Base-by-base conservation (phyloP, 1,139 yeast genomes). In the Pichia sp. region DNA sequence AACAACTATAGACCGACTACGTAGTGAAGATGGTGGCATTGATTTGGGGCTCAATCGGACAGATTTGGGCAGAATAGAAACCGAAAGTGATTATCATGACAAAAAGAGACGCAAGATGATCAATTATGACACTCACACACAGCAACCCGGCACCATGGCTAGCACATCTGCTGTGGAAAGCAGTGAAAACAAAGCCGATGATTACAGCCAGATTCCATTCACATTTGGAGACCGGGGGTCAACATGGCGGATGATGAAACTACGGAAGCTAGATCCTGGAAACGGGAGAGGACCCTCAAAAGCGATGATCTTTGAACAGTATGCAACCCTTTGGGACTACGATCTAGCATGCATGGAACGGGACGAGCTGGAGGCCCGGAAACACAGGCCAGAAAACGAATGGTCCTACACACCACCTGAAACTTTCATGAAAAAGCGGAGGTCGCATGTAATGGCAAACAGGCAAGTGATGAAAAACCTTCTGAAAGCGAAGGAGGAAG, bases 161-260 rank as follows among this genome's bases (percentile, higher is more conserved):
- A 31, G 22, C 31, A 30, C 25, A 8, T 9, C 26, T 16, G n/a
- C n/a, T 18, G 25, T 22, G 22, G 28, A 21, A 21, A 34, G 13
- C 34, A 13, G 34, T 21, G 30, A 31, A n/a, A n/a, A n/a, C n/a
- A n/a, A n/a, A n/a, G n/a, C n/a, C n/a, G n/a, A n/a, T n/a, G n/a
- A n/a, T n/a, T n/a, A n/a, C n/a, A n/a, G n/a, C 22, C 40, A 18
- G 4, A 30, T 64, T 4, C 49, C 52, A 7, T 69, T 65, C 53
- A 61, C 58, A 31, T 69, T 68, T 60, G 73, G 73, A 0, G 73
- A 70, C 55, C 45, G 61, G 22, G 73, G 73, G 1, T 64, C 70
- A 1, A 57, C 53, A n/a, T 70, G 73, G 73, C 54, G 73, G 36
- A 62, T 67, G 69, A 67, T 67, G 60, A 70, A 70, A 55, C 58